Evolutionary conservation across 768 basidiomycete genomes (phyloP).

Genomic region (Agrocybe pediades): DNA sequence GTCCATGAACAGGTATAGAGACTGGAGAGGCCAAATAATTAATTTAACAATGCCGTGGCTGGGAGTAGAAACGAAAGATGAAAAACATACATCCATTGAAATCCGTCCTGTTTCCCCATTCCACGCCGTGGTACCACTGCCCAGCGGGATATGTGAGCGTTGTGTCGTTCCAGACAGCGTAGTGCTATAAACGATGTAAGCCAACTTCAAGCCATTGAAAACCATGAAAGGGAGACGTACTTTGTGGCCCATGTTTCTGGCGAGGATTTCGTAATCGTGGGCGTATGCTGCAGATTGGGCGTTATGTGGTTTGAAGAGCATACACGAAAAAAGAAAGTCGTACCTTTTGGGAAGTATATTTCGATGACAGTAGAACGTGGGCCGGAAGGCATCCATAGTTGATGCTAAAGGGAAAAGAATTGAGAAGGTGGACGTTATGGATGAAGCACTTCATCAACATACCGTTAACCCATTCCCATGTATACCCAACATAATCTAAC

Average conservation of each 20-base stretch:
- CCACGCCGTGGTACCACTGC: constrained; percentile 18
- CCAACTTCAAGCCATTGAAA: too few relatives aligned
- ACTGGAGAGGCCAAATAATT: constrained; percentile 11
- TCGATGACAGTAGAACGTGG: constrained; percentile 68
- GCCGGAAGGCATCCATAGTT: constrained; percentile 70
- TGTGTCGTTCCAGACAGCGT: constrained; percentile 26
- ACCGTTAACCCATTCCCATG: constrained; percentile 73
- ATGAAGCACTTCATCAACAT: constrained; percentile 2
- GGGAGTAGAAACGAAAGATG: background rate
- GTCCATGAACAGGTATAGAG: constrained; percentile 63
- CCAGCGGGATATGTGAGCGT: constrained; percentile 19
- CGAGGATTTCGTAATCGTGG: constrained; percentile 43
- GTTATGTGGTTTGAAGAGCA: background rate
- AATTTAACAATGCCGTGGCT: background rate
- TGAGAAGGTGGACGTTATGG: background rate
- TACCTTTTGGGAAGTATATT: constrained; percentile 63
- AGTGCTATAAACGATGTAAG: constrained; percentile 13
- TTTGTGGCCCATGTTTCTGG: constrained; percentile 42
- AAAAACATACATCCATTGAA: constrained; percentile 16
- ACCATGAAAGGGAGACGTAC: constrained; percentile 20
- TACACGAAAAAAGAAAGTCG: background rate
- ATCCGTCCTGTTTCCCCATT: constrained; percentile 11
- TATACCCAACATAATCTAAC: constrained; percentile 49
- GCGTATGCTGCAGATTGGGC: constrained; percentile 24
- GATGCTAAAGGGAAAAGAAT: constrained; percentile 34